A percentile compares a stretch with the other conserved stretches of the same genome.
These are phyloP conservation scores for Glycine soja DNA, from an alignment of 306 rosid genomes.

Conservation along the genomic window DNA sequence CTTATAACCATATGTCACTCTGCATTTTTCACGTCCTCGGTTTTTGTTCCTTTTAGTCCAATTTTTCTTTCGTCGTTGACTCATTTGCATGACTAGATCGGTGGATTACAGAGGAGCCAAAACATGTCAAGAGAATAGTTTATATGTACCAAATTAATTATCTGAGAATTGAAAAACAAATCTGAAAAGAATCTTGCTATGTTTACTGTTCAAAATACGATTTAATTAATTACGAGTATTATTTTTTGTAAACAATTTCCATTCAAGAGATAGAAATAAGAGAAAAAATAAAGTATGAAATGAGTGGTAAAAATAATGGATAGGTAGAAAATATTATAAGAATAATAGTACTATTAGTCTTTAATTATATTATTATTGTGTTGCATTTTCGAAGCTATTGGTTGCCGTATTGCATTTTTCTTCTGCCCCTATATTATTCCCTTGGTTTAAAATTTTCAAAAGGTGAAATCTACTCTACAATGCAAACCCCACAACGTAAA, in stretches of 20 bases:
- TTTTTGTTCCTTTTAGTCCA: constrained; percentile 19
- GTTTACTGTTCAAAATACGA: not conserved
- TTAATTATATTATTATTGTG: not conserved
- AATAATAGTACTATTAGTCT: too few species aligned
- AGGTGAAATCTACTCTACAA: constrained; percentile 50
- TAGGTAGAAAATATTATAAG: too few species aligned
- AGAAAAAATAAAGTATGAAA: not conserved
- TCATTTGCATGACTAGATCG: constrained; percentile 42
- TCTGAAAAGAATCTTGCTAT: constrained; percentile 2
- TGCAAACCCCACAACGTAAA: constrained; percentile 11
- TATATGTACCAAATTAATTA: not conserved
- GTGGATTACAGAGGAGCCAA: constrained; percentile 24
- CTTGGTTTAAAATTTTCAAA: constrained; percentile 24
- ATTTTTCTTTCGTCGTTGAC: constrained; percentile 31
- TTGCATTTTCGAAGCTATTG: constrained; percentile 6
- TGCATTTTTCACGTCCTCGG: constrained; percentile 18
- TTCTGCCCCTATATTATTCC: not conserved
- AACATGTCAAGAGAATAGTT: constrained; percentile 31
- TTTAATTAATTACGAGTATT: not conserved
- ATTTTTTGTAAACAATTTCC: not conserved
- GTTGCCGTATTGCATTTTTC: constrained; percentile 22
- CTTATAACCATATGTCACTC: constrained; percentile 18
- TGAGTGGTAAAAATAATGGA: not conserved
- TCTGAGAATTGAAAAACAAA: constrained; percentile 34
- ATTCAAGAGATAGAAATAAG: not conserved